Conservation (phyloP, 2,329 filamentous ascomycete species). For the Erysiphe pulchra region DNA sequence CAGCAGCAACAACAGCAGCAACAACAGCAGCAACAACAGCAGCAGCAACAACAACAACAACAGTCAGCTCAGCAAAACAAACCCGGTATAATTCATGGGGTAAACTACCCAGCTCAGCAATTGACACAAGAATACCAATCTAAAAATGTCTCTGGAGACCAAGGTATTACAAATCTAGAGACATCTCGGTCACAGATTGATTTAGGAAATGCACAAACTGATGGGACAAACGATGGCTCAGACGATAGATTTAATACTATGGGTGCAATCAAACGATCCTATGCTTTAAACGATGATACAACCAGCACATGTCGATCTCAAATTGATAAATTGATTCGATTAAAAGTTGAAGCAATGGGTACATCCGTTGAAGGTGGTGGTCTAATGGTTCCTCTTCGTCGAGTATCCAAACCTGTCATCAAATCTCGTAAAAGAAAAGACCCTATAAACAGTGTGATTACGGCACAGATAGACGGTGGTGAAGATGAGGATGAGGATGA, state of each 20-base stretch:
- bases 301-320: slow-evolving; percentile 31
- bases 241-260: slow-evolving; percentile 22
- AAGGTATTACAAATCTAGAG: slow-evolving; percentile 13
- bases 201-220: slow-evolving; percentile 36
- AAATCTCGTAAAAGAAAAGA: not conserved
- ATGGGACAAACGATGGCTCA: slow-evolving; percentile 39
- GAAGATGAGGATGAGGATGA: slow-evolving; percentile 27
- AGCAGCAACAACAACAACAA: slow-evolving; percentile 6
- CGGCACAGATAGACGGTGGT: slow-evolving; percentile 30
- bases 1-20: not conserved
- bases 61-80: slow-evolving; percentile 2
- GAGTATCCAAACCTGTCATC: slow-evolving; percentile 11
- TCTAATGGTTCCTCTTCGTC: slow-evolving; percentile 40
- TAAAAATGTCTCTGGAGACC: slow-evolving; percentile 9
- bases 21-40: slow-evolving; percentile 1
- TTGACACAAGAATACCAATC: slow-evolving; percentile 8
- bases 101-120: slow-evolving; percentile 1
- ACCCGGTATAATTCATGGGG: slow-evolving; percentile 2
- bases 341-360: slow-evolving; percentile 37
- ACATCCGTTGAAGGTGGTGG: slow-evolving; percentile 49
- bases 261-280: slow-evolving; percentile 28
- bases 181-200: slow-evolving; percentile 14
- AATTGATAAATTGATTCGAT: slow-evolving; percentile 44
- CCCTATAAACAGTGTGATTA: not conserved
- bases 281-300: slow-evolving; percentile 23